phyloP scores from a whole-genome alignment of 2,329 filamentous ascomycete species.

The Colletotrichum abscissum region DNA sequence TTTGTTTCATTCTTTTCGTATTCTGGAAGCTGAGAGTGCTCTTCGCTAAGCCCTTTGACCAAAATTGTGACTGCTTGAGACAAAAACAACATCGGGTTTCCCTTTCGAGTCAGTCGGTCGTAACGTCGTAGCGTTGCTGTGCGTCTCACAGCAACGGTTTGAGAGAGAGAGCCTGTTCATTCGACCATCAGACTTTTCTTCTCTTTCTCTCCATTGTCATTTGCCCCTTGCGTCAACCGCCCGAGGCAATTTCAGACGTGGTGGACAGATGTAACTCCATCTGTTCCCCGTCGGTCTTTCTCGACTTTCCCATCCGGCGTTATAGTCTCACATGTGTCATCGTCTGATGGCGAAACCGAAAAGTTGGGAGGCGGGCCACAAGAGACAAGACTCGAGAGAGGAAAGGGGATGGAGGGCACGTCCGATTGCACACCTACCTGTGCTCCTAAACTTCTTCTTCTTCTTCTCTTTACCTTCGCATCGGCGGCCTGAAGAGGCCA shows the following conservation, averaged over 20 bases:
- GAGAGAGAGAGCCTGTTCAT: background rate
- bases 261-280: conserved; percentile 1
- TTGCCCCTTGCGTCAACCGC: conserved; percentile 11
- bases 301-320: background rate
- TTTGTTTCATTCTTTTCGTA: conserved; percentile 29
- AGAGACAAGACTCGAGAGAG: background rate
- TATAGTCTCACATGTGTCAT: conserved; percentile 13
- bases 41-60: background rate
- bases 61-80: conserved; percentile 16
- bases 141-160: conserved; percentile 12
- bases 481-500: conserved; percentile 17
- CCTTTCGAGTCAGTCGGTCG: conserved; percentile 17
- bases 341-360: conserved; percentile 29
- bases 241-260: conserved; percentile 15
- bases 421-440: conserved; percentile 19
- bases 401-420: background rate
- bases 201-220: background rate
- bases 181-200: conserved; percentile 3
- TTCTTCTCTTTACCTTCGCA: conserved; percentile 17
- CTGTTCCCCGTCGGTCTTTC: conserved; percentile 10
- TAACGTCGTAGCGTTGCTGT: conserved; percentile 20
- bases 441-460: background rate
- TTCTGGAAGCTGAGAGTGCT: conserved; percentile 29
- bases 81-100: conserved; percentile 21
- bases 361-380: background rate